Evolutionary conservation across 2,329 filamentous ascomycete species (phyloP).

Genomic region (Pseudogymnoascus sp.): DNA sequence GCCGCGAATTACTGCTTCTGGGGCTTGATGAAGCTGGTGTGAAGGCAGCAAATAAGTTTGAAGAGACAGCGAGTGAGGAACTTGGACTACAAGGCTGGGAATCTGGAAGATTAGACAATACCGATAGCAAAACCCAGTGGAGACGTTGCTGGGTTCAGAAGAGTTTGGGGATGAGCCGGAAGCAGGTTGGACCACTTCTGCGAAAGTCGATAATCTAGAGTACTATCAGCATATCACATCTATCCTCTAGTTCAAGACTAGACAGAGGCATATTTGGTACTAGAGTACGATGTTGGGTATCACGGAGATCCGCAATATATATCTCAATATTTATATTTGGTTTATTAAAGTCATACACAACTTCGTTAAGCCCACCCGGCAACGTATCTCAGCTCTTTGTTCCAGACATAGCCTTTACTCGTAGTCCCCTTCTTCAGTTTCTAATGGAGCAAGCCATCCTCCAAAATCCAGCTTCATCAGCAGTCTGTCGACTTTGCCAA

Average conservation of each 20-base stretch:
- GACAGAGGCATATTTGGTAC: neutral
- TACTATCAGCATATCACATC: neutral
- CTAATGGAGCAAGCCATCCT: constrained; percentile 24
- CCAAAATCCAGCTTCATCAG: constrained; percentile 77
- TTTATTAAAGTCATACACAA: neutral
- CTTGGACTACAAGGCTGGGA: constrained; percentile 51
- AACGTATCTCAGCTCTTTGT: neutral
- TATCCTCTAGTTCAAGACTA: neutral
- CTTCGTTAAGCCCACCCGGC: neutral
- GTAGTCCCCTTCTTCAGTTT: neutral
- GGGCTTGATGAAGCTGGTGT: constrained; percentile 44
- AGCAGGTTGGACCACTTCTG: constrained; percentile 62
- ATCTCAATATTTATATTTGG: neutral
- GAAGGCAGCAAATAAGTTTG: constrained; percentile 48
- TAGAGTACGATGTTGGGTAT: neutral
- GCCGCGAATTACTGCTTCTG: constrained; percentile 62
- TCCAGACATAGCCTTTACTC: neutral
- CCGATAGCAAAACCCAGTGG: constrained; percentile 35
- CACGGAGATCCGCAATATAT: no score
- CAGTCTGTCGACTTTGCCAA: constrained; percentile 74
- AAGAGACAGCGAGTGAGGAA: constrained; percentile 34
- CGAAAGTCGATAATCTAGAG: constrained; percentile 41
- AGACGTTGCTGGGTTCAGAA: constrained; percentile 61
- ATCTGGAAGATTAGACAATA: constrained; percentile 39
- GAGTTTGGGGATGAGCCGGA: constrained; percentile 52